These are phyloP conservation scores for Podospora conica DNA, from an alignment of 495 filamentous ascomycete species.

Conservation along the genomic window DNA sequence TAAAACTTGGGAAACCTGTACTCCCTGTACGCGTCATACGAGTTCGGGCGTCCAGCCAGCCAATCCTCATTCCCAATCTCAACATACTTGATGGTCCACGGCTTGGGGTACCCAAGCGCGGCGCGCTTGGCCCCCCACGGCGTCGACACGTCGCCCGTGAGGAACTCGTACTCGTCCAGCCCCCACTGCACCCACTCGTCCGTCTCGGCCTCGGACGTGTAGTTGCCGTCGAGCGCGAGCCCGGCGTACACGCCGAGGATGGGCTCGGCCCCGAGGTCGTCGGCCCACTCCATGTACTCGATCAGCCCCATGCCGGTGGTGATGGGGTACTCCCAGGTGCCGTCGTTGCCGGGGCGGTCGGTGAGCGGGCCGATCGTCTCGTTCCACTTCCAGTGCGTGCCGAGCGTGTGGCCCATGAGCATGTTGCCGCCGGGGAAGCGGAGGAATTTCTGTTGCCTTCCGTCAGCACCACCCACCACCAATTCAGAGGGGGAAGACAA, in stretches of 20 bases:
- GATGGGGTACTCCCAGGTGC: conserved; percentile 56
- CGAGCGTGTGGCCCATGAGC: conserved; percentile 50
- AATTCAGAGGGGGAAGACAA: conserved; percentile 7
- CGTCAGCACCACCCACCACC: not conserved
- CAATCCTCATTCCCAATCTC: conserved; percentile 66
- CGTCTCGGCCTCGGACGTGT: conserved; percentile 36
- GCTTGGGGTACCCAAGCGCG: conserved; percentile 48
- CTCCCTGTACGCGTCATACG: conserved; percentile 41
- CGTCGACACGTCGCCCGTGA: conserved; percentile 52
- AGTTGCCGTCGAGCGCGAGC: conserved; percentile 52
- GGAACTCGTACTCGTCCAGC: conserved; percentile 62
- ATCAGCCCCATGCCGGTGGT: conserved; percentile 56
- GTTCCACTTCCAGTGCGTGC: conserved; percentile 61
- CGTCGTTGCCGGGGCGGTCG: conserved; percentile 54
- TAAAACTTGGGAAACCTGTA: conserved; percentile 55
- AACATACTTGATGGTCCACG: conserved; percentile 53
- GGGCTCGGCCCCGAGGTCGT: conserved; percentile 55
- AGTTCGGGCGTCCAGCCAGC: conserved; percentile 35
- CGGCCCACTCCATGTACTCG: conserved; percentile 62
- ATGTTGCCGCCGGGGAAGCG: conserved; percentile 66
- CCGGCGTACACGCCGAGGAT: conserved; percentile 49
- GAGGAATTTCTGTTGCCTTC: conserved; percentile 42
- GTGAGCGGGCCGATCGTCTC: conserved; percentile 59
- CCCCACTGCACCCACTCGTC: conserved; percentile 51
- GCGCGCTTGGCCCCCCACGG: conserved; percentile 54